Evolutionary conservation across 2,329 filamentous ascomycete species (phyloP).

Genomic region (Aureobasidium melanogenum): DNA sequence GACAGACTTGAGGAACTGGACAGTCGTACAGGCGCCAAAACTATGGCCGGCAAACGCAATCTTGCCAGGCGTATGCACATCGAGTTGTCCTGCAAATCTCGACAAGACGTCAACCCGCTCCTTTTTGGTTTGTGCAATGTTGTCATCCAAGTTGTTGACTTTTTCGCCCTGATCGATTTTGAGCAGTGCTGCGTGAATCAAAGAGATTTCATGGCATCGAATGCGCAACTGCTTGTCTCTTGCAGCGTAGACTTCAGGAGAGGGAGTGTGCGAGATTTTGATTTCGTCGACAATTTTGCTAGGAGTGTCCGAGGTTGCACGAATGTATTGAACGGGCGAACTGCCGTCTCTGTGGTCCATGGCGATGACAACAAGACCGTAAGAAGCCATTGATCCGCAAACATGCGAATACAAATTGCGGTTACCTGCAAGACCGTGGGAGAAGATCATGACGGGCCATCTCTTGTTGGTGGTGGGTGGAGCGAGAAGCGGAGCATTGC

Average conservation of each 20-base stretch:
- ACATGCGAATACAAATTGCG: slow-evolving; percentile 82
- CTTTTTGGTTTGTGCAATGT: slow-evolving; percentile 28
- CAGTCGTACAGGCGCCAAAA: slow-evolving; percentile 65
- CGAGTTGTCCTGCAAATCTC: slow-evolving; percentile 53
- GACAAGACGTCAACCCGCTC: slow-evolving; percentile 40
- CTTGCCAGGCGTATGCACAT: slow-evolving; percentile 61
- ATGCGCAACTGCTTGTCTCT: slow-evolving; percentile 66
- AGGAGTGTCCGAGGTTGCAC: slow-evolving; percentile 43
- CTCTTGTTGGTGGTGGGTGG: slow-evolving; percentile 39
- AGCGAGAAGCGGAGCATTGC: slow-evolving; percentile 57
- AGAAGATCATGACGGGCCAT: slow-evolving; percentile 81
- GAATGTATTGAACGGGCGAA: slow-evolving; percentile 63
- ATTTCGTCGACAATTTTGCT: slow-evolving; percentile 35
- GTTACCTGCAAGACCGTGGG: slow-evolving; percentile 72
- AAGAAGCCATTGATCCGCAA: slow-evolving; percentile 66
- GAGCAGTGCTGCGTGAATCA: slow-evolving; percentile 59
- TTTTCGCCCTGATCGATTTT: slow-evolving; percentile 52
- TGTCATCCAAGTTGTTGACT: slow-evolving; percentile 37
- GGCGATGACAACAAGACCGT: slow-evolving; percentile 72
- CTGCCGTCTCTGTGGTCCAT: slow-evolving; percentile 79
- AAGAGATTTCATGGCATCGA: slow-evolving; percentile 68
- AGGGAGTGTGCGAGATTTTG: slow-evolving; percentile 51
- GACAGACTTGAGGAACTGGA: slow-evolving; percentile 71
- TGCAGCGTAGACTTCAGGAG: slow-evolving; percentile 55
- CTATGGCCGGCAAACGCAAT: slow-evolving; percentile 73